Base-by-base conservation (phyloP, 805 yeast species). In the Pichia phayaonensis region DNA sequence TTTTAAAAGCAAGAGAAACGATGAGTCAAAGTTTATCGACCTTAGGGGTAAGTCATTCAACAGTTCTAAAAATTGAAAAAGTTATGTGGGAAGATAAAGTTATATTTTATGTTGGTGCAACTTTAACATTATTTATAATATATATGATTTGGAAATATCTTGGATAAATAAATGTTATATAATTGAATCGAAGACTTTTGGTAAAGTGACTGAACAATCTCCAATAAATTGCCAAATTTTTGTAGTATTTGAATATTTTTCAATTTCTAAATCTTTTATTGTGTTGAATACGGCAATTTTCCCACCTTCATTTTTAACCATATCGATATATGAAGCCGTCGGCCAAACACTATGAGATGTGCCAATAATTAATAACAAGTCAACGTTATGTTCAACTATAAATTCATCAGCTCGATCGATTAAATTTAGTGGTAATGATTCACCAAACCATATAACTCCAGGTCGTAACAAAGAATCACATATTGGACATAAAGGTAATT, bases 361-460 rank as follows among this genome's bases (percentile, higher is more conserved):
- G 2, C 97, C 97, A 8, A 90, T 79, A 16, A 90, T 95, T 46
- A 89, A 68, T 4, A 88, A 81, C 59, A 90, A 67, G 59, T 89
- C 96, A 22, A 86, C 83, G 6, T 66, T 65, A 24, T 71, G 70
- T 12, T 70, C 60, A 56, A 79, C 75, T 7, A 88, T 73, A 58
- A 86, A 89, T 42, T 77, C 79, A 66, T 89, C 96, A 6, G 87
- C 88, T 42, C 68, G 68, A 53, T 81, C 83, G 51, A 90, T 76
- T 13, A 74, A 75, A 45, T 68, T 68, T 49, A 86, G 64, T 0
- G 95, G 88, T 43, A 90, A 68, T 16, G 89, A 75, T 65, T 90
- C 97, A n/a, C 97, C 97, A 67, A 85, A 88, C 97, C 96, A 90
- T 7, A 89, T 90, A 3, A 90, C 95, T 0, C 94, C 96, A 0